Percentiles rank a stretch among this genome's conserved stretches.
Evolutionary conservation across 163 green algal genomes (phyloP).

Genomic region (Coccomyxa subellipsoidea): DNA sequence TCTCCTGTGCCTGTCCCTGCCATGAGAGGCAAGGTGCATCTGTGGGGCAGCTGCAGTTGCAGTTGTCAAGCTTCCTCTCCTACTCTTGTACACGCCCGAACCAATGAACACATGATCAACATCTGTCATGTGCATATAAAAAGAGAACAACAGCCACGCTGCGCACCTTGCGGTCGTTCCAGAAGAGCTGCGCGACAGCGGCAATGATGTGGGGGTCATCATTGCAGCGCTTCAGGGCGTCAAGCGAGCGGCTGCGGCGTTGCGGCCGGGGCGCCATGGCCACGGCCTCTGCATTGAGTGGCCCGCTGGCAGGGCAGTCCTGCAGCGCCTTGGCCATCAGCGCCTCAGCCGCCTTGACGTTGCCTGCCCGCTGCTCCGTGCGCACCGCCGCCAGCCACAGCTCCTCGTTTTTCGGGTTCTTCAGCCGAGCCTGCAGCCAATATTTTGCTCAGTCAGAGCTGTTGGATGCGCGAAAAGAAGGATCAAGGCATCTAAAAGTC

Average conservation of each 20-base stretch:
- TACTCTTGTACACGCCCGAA: neutral
- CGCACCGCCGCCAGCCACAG: constrained; percentile 87
- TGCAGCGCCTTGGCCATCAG: constrained; percentile 77
- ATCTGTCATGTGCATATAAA: neutral
- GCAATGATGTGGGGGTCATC: constrained; percentile 85
- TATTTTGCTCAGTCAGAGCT: too few species aligned
- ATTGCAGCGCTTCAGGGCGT: constrained; percentile 92
- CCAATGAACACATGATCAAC: too few species aligned
- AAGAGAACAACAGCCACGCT: neutral
- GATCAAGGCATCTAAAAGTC: neutral
- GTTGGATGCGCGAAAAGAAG: too few species aligned
- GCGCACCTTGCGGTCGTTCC: constrained; percentile 77
- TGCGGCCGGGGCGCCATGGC: constrained; percentile 80
- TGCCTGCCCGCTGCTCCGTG: constrained; percentile 69
- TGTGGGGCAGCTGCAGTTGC: too few species aligned
- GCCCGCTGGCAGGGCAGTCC: constrained; percentile 66
- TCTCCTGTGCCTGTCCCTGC: too few species aligned
- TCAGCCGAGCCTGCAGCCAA: constrained; percentile 49
- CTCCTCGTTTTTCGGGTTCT: constrained; percentile 65
- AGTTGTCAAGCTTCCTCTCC: neutral
- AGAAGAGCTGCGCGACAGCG: constrained; percentile 90
- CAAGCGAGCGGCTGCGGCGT: constrained; percentile 75
- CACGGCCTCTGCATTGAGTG: constrained; percentile 87
- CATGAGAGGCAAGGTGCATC: too few species aligned
- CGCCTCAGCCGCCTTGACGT: constrained; percentile 72